A percentile compares a stretch with the other conserved stretches of the same genome.
Conservation (phyloP, 2,329 filamentous ascomycete genomes). For the Hypoxylon sp. region DNA sequence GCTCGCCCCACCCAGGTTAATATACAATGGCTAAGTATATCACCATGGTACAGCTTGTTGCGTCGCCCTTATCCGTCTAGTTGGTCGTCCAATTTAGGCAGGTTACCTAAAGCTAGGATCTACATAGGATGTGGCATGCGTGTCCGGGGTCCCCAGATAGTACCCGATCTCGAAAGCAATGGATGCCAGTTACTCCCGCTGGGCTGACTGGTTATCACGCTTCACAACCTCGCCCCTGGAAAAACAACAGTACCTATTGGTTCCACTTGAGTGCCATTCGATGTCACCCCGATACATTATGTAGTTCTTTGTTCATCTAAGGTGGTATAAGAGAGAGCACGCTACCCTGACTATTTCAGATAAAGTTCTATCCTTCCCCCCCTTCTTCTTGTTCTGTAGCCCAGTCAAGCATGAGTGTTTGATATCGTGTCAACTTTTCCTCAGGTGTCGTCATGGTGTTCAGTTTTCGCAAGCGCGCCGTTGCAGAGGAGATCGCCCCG, state of each 20-base stretch:
- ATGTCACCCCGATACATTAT: conserved; percentile 4
- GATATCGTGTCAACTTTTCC: conserved; percentile 11
- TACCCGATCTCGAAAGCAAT: conserved; percentile 33
- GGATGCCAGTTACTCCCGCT: conserved; percentile 22
- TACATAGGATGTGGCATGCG: conserved; percentile 11
- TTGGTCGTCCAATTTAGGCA: conserved; percentile 49
- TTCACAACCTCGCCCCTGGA: conserved; percentile 22
- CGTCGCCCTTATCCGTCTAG: conserved; percentile 30
- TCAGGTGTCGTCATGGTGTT: conserved; percentile 44
- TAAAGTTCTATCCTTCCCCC: conserved; percentile 1
- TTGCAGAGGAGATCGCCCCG: conserved; percentile 39
- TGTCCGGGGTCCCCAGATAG: conserved; percentile 18
- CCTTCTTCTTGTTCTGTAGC: conserved; percentile 12
- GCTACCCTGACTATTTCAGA: conserved; percentile 28
- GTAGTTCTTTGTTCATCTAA: conserved; percentile 20
- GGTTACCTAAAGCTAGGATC: conserved; percentile 39
- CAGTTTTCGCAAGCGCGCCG: conserved; percentile 48
- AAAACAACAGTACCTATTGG: conserved; percentile 5
- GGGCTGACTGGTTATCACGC: conserved; percentile 12
- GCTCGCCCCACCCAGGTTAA: conserved; percentile 24
- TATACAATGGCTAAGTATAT: conserved; percentile 36
- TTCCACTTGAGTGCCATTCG: conserved; percentile 11
- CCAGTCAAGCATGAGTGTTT: conserved; percentile 13
- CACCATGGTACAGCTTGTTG: conserved; percentile 17
- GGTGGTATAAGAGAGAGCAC: conserved; percentile 29